Base-by-base conservation (phyloP, 257 asterid genomes). In the Lycium ferocissimum region DNA sequence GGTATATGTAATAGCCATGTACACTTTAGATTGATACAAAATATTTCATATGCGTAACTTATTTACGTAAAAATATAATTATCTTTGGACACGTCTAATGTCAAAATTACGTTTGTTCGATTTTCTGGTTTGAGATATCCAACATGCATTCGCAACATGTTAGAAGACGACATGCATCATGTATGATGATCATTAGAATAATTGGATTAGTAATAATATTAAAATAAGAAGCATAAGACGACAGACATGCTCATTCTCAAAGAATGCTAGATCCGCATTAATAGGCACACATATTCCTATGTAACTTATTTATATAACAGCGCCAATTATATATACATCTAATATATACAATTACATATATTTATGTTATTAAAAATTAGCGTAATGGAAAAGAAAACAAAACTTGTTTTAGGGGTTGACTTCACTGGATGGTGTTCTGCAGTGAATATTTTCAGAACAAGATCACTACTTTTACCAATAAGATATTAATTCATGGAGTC, bases 211-310 rank as follows among this genome's bases (percentile, higher is more conserved):
- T 80, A 75, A 81, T 63, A 75, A 4, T 58, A 37, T 54, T 45
- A 62, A 33, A 18, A 57, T 69, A 51, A 43, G 79, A 63, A 79
- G 83, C 87, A 90, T 85, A 91, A 93, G 82, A 93, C 87, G 95
- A 93, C 97, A 92, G 95, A 93, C 94, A 93, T 93, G 75, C 95
- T 92, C 93, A 93, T 93, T 93, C 97, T 88, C 80, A 91, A 89
- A 91, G 87, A 92, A 87, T 91, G 93, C 93, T 88, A 89, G 97
- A 92, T 93, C 97, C 96, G 96, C 87, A 92, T 93, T 92, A 88
- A 89, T 92, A 90, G 95, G 94, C 87, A 86, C 89, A 88, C 92
- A 88, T 85, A 83, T 91, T 89, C 93, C 93, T 70, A 93, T 83
- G 90, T 78, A 84, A 85, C 84, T 72, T 75, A 7, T 20, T 67